Evolutionary conservation across 345 rosid genomes (phyloP).

Genomic region (Hypericum perforatum): DNA sequence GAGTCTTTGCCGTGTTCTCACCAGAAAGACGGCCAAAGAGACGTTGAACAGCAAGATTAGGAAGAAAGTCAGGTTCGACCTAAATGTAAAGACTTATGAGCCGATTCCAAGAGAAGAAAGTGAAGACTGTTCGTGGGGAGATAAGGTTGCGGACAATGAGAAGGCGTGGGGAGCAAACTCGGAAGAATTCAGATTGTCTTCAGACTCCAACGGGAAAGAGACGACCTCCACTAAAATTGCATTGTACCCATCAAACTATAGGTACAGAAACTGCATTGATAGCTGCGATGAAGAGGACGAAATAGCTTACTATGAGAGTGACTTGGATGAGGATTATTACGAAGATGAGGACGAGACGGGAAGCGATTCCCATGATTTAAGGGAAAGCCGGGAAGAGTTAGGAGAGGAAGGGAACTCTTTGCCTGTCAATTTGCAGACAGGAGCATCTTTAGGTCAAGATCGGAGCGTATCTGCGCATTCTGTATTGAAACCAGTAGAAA

Average conservation of each 20-base stretch:
- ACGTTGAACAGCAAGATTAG: constrained; percentile 15
- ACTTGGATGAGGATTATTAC: constrained; percentile 22
- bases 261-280: constrained; percentile 24
- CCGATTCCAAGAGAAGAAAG: constrained; percentile 19
- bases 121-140: constrained; percentile 16
- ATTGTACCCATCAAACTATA: constrained; percentile 17
- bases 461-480: constrained; percentile 8
- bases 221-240: constrained; percentile 18
- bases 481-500: constrained; percentile 22
- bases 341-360: background rate
- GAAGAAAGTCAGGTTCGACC: constrained; percentile 26
- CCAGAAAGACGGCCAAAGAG: constrained; percentile 14
- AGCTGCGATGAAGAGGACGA: constrained; percentile 62
- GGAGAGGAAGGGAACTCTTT: too few species aligned
- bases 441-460: too few species aligned
- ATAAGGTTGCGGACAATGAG: constrained; percentile 15
- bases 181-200: constrained; percentile 6
- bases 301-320: constrained; percentile 41
- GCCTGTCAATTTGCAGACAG: too few species aligned
- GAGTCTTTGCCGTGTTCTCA: too few species aligned
- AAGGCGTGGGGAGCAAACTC: constrained; percentile 7
- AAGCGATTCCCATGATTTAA: constrained; percentile 8
- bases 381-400: constrained; percentile 11
- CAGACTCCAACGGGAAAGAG: constrained; percentile 6
- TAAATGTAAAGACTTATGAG: constrained; percentile 25